A percentile compares a stretch with the other conserved stretches of the same genome.
phyloP scores from a whole-genome alignment of 345 rosid genomes.

The Geranium brycei region DNA sequence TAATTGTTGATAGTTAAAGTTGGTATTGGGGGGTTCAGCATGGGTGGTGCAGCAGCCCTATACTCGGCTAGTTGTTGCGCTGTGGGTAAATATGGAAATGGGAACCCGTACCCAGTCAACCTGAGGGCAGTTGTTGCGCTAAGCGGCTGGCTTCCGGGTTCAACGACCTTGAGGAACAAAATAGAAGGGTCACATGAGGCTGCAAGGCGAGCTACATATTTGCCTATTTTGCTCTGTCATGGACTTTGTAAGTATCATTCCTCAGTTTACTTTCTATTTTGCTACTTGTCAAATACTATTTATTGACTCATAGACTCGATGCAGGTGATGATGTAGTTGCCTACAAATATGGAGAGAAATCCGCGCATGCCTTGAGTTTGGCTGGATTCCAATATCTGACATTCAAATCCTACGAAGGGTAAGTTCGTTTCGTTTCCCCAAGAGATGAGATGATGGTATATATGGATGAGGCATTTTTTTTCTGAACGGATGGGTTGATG shows the following conservation, averaged over 20 bases:
- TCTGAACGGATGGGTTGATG: slow-evolving; percentile 6
- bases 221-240: slow-evolving; percentile 51
- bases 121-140: slow-evolving; percentile 45
- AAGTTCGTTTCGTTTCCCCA: too few relatives aligned
- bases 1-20: slow-evolving; percentile 43
- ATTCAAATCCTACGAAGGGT: slow-evolving; percentile 66
- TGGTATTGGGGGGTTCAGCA: slow-evolving; percentile 91
- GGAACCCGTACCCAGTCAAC: slow-evolving; percentile 46
- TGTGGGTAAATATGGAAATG: slow-evolving; percentile 55
- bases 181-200: slow-evolving; percentile 55
- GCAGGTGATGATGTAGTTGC: slow-evolving; percentile 82
- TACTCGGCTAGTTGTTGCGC: slow-evolving; percentile 74
- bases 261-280: too few relatives aligned
- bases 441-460: too few relatives aligned
- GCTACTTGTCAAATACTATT: not conserved
- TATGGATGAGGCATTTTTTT: too few relatives aligned
- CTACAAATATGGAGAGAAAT: slow-evolving; percentile 64
- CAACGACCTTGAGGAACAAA: slow-evolving; percentile 45
- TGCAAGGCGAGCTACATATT: slow-evolving; percentile 48
- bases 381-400: slow-evolving; percentile 61
- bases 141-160: slow-evolving; percentile 93
- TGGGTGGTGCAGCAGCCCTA: slow-evolving; percentile 81
- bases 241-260: slow-evolving; percentile 40
- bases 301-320: slow-evolving; percentile 1
- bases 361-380: slow-evolving; percentile 39